Evolutionary conservation across 352 stramenopile species (phyloP).

Genomic region (Phytophthora tentaculata): DNA sequence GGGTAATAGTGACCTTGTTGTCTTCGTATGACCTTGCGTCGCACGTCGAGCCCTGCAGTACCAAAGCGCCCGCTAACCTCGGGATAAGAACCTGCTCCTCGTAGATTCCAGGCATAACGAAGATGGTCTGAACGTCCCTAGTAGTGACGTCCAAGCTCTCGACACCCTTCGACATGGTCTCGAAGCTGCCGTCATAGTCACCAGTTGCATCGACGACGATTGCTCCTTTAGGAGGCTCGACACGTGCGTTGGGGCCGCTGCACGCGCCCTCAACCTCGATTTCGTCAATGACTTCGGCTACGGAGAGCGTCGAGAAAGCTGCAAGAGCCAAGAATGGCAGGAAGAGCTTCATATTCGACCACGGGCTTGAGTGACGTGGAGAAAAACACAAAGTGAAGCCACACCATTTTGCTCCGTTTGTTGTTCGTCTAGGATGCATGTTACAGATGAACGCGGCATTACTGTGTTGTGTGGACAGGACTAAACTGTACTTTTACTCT

Average conservation of each 20-base stretch:
- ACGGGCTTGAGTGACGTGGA: not conserved
- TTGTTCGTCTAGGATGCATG: not conserved
- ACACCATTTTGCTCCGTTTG: not conserved
- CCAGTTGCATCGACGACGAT: conserved; percentile 25
- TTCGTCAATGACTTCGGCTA: not conserved
- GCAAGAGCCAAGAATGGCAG: conserved; percentile 14
- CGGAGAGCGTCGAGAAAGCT: not conserved
- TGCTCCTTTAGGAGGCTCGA: conserved; percentile 8
- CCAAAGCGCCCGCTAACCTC: conserved; percentile 6
- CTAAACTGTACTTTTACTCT: conserved; percentile 17
- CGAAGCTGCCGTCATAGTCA: conserved; percentile 20
- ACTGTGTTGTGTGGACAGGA: conserved; percentile 14
- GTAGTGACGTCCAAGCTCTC: conserved; percentile 10
- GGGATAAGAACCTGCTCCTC: conserved; percentile 23
- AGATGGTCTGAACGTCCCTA: conserved; percentile 21
- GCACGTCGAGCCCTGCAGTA: conserved; percentile 24
- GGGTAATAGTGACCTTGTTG: conserved; percentile 24
- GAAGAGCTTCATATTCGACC: conserved; percentile 11
- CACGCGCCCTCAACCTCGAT: not conserved
- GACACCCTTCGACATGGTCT: conserved; percentile 15
- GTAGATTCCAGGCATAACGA: conserved; percentile 25
- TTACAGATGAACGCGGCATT: conserved; percentile 12
- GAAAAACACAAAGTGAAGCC: conserved; percentile 15
- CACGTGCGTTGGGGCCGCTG: conserved; percentile 10
- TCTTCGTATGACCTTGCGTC: conserved; percentile 23